Base-by-base conservation (phyloP, 2,329 filamentous ascomycete species). In the Xylaria sp. region DNA sequence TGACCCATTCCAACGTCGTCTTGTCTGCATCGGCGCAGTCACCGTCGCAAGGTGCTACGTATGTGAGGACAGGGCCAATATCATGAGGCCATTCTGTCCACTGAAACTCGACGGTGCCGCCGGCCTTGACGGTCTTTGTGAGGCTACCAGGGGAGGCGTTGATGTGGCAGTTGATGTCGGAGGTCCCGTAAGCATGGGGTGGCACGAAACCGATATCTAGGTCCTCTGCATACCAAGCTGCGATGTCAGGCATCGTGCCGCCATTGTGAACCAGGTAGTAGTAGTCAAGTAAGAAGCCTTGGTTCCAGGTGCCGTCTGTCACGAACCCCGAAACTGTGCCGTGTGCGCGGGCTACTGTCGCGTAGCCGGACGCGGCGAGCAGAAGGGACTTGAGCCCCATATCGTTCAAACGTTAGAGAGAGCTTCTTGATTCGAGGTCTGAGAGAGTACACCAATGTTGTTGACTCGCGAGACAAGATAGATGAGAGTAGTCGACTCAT, bases 121-220 rank as follows among this genome's bases (percentile, higher is more conserved):
- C 72, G 42, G 72, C 69, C 23, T 62, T 58, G 1, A 64, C 55
- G 19, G 30, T 65, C 3, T 49, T 23, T n/a, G 68, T 66, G 8
- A 65, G 59, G 52, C 64, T 62, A 2, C 69, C 72, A 7, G 68
- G 61, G 1, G 62, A 67, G 30, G 73, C 69, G 34, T 68, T 71
- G 35, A 63, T 72, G 66, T 74, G 71, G 65, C 74, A 76, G 66
- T 68, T 72, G 61, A 76, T 76, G 58, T 73, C 71, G 19, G 63
- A 56, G 16, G 66, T 69, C n/a, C 66, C 65, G 53, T 72, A 71
- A 49, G 67, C 63, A 54, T 68, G 50, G 0, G 69, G 68, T 6
- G 62, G 74, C 3, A 79, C 76, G 61, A 76, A 76, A 52, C 78
- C 76, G 63, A 75, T 74, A 59, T 71, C 72, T 47, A 66, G 65